Evolutionary conservation across 2,329 filamentous ascomycete species (phyloP), one percentile per base, ranked within the genome.

Genomic region (Trichoderma cornu-damae): DNA sequence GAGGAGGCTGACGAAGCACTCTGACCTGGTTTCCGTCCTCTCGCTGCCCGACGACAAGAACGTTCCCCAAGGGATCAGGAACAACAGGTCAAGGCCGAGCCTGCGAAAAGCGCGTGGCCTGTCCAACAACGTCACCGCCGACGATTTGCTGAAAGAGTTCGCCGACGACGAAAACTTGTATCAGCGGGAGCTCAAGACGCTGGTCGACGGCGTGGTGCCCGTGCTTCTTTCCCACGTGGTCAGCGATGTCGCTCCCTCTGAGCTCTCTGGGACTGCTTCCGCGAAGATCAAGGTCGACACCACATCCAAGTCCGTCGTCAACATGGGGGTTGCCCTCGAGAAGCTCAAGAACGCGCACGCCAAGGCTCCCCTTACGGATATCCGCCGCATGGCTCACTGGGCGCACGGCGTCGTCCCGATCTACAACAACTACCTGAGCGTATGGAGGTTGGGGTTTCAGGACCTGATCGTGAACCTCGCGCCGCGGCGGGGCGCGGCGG

Each of bases 131-230:
- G 84, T 88, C 38, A 92, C 87, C 1, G 78, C 90, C 9, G 78
- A 83, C 20, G 90, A 93, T 61, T 76, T 97, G 18, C 80, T 97
- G 69, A 79, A 81, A 52, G 91, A 96, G 67, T 85, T 99, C 61
- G 78, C 83, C 9, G 82, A 87, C 4, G 94, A 97, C 64, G 94
- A 99, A 71, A 77, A 82, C 43, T 88, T 94, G 63, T 99, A 97
- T 68, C 87, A 88, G 72, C 83, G 92, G 55, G 94, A 99, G 72
- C 79, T 99, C 30, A 90, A 91, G 68, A 96, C 94, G 0, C 75
- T 99, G 30, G 92, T 97, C 6, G 92, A 96, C 65, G 94, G 94
- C 57, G 93, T 99, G 20, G 89, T 99, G 57, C 94, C 94, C 0
- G 93, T 97, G 2, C 80, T 99, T 2, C 76, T 99, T 51, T 90